Conservation (phyloP, 129 eudicot species). For the Escallonia herrerae region DNA sequence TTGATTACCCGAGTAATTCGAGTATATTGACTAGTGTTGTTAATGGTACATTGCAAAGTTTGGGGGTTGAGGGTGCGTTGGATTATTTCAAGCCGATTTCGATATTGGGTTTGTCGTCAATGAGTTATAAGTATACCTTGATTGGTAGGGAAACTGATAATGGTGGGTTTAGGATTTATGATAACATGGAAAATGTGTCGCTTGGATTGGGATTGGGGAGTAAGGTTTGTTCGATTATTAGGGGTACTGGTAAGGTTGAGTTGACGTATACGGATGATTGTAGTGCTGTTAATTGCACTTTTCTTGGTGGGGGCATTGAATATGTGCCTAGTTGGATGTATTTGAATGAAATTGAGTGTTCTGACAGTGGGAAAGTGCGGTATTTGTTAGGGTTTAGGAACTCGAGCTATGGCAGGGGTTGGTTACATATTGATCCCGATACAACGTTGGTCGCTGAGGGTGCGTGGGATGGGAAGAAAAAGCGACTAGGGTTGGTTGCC, state of each 20-base stretch:
- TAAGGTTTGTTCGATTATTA: slow-evolving; percentile 29
- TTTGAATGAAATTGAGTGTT: slow-evolving; percentile 53
- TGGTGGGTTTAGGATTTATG: slow-evolving; percentile 30
- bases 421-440: slow-evolving; percentile 44
- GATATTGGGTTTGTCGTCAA: slow-evolving; percentile 51
- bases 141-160: slow-evolving; percentile 28
- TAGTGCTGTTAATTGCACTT: slow-evolving; percentile 41
- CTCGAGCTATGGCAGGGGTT: slow-evolving; percentile 23
- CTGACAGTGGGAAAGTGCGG: slow-evolving; percentile 52
- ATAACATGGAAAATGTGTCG: slow-evolving; percentile 28
- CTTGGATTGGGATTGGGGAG: slow-evolving; percentile 29
- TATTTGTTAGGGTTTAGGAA: slow-evolving; percentile 49
- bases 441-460: slow-evolving; percentile 74
- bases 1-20: slow-evolving; percentile 48
- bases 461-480: slow-evolving; percentile 61
- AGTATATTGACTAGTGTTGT: slow-evolving; percentile 52
- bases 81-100: slow-evolving; percentile 32
- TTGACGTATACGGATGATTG: slow-evolving; percentile 50
- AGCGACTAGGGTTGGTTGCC: slow-evolving; percentile 54
- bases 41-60: slow-evolving; percentile 60
- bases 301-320: slow-evolving; percentile 29
- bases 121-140: slow-evolving; percentile 48
- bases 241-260: slow-evolving; percentile 39
- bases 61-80: slow-evolving; percentile 16
- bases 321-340: slow-evolving; percentile 39